Evolutionary conservation across 2,329 filamentous ascomycete species (phyloP), one percentile per base, ranked within the genome.

Genomic region (Zelopaecilomyces penicillatus): DNA sequence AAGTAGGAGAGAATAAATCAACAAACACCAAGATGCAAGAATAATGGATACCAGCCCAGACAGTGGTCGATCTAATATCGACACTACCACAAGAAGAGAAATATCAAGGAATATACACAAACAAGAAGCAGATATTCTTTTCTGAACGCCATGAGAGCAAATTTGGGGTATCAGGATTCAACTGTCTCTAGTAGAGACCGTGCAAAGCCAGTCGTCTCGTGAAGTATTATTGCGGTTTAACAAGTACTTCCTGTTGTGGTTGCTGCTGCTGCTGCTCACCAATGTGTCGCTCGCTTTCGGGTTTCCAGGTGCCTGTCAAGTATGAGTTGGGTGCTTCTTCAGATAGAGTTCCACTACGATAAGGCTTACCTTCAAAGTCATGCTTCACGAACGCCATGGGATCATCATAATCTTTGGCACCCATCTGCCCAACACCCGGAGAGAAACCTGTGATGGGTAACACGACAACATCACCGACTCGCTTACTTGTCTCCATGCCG

Each of bases 301-400:
- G 83, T 62, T 88, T 88, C 83, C 83, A 88, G 4, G 82, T 83
- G 40, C 83, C 83, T 87, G 56, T 42, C 19, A 19, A 19, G 19
- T 19, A 19, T 19, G 19, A 19, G 19, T 19, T 19, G 19, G 19
- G 27, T 5, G 6, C 26, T 4, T 19, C 19, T 19, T 37, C 29
- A 31, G 38, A 45, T 8, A 45, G 41, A 26, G 35, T 29, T 34
- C n/a, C 10, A 8, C 12, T n/a, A 26, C 19, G 28, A 5, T 7
- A 35, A 5, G 5, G 27, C 75, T 54, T 70, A 94, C 91, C 93
- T 72, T 95, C 87, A 64, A 98, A 98, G 44, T 89, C 83, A 68
- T 98, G 93, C 68, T 93, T 90, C 49, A 98, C 93, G 71, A 95
- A 97, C 2, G 93, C 93, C 87, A 95, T 91, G 1, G 89, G 88